phyloP scores from a whole-genome alignment of 768 basidiomycete species.

The Bullera alba region DNA sequence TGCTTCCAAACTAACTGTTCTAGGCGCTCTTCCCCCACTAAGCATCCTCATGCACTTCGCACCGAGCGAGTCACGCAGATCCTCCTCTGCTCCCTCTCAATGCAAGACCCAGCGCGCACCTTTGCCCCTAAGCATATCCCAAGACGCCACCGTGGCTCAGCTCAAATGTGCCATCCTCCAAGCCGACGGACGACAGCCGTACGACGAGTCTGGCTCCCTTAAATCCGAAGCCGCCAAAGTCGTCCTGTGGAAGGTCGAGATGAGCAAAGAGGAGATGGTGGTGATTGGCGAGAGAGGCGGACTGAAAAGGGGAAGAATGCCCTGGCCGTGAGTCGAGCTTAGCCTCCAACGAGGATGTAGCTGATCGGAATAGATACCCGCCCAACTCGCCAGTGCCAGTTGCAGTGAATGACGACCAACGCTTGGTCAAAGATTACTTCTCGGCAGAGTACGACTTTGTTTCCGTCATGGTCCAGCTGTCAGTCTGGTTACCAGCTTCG shows the following conservation, averaged over 20 bases:
- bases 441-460: slow-evolving; percentile 20
- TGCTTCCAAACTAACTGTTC: neutral
- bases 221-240: slow-evolving; percentile 18
- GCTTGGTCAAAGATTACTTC: slow-evolving; percentile 31
- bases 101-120: slow-evolving; percentile 13
- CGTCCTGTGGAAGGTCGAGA: slow-evolving; percentile 39
- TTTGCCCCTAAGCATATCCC: slow-evolving; percentile 28
- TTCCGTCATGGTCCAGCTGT: slow-evolving; percentile 29
- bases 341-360: neutral
- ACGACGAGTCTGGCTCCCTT: slow-evolving; percentile 4
- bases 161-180: slow-evolving; percentile 30
- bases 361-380: slow-evolving; percentile 26
- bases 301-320: slow-evolving; percentile 39
- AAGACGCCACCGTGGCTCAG: slow-evolving; percentile 18
- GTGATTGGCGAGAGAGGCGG: slow-evolving; percentile 39
- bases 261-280: slow-evolving; percentile 39
- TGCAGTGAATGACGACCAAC: slow-evolving; percentile 15
- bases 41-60: slow-evolving; percentile 35
- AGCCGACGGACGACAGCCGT: slow-evolving; percentile 18
- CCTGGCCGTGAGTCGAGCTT: slow-evolving; percentile 37
- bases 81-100: neutral
- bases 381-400: slow-evolving; percentile 33
- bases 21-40: slow-evolving; percentile 3
- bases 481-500: slow-evolving; percentile 36
- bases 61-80: neutral